A percentile compares a stretch with the other conserved stretches of the same genome.
Conservation (phyloP, 2,329 filamentous ascomycete genomes). For the Cytospora schulzeri region DNA sequence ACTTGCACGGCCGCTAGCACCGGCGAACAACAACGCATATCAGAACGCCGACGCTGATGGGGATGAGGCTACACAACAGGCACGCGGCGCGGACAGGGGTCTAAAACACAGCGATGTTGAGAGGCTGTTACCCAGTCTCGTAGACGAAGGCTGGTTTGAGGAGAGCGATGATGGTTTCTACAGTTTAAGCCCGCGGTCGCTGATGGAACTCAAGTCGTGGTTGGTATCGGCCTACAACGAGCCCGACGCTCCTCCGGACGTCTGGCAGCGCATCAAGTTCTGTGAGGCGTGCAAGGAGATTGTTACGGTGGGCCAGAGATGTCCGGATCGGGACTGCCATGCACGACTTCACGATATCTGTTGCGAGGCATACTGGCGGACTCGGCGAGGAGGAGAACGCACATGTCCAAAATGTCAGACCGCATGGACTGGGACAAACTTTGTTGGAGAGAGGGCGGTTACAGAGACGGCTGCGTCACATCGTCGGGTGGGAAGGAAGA, state of each 20-base stretch:
- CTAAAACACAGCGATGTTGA: slow-evolving; percentile 81
- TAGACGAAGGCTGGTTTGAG: slow-evolving; percentile 84
- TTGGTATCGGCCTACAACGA: slow-evolving; percentile 91
- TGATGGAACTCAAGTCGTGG: slow-evolving; percentile 86
- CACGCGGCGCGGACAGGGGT: slow-evolving; percentile 48
- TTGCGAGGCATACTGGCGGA: slow-evolving; percentile 71
- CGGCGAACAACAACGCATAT: slow-evolving; percentile 37
- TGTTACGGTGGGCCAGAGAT: slow-evolving; percentile 81
- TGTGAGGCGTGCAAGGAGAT: slow-evolving; percentile 90
- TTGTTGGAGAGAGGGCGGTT: slow-evolving; percentile 59
- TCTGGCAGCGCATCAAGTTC: slow-evolving; percentile 76
- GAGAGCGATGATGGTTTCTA: slow-evolving; percentile 73
- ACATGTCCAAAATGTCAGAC: slow-evolving; percentile 65
- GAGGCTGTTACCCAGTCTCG: slow-evolving; percentile 66
- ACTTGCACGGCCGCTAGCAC: slow-evolving; percentile 56
- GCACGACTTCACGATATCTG: slow-evolving; percentile 79
- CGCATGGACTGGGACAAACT: slow-evolving; percentile 52
- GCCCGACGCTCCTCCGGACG: slow-evolving; percentile 57
- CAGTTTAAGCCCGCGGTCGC: slow-evolving; percentile 70
- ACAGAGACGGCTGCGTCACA: slow-evolving; percentile 56
- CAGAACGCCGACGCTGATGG: slow-evolving; percentile 37
- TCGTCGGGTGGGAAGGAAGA: slow-evolving; percentile 42
- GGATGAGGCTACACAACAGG: slow-evolving; percentile 38
- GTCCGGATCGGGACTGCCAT: slow-evolving; percentile 66
- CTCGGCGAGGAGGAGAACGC: slow-evolving; percentile 51